Evolutionary conservation across 2,329 filamentous ascomycete genomes (phyloP), one percentile per base, ranked within the genome.

Genomic region (Neophaeococcomyces aloes): DNA sequence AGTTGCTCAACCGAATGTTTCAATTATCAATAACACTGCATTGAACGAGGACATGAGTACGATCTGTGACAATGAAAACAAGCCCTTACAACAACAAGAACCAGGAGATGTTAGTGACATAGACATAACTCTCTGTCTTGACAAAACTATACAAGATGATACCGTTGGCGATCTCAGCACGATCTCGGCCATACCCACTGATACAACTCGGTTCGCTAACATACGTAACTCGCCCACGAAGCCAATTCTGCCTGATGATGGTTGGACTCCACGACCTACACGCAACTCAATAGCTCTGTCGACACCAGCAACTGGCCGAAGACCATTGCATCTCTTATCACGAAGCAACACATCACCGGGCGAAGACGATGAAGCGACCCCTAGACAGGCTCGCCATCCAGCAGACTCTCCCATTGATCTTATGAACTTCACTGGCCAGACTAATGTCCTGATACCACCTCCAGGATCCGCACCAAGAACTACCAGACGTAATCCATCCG

Each of bases 391-490:
- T 51, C 36, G 42, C 4, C 68, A 65, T 33, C 62, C 56, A 62
- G 72, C 83, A 56, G 85, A 51, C 23, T 48, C 48, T 5, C 38
- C 82, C 3, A 83, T 83, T 13, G 93, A 84, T 56, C 71, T 94
- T 27, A 72, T 94, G 34, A 91, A 96, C 59, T 93, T 95, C 55
- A 93, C 86, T 0, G 85, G 91, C 47, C 84, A 87, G 54, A 72
- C 81, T 47, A 75, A 77, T 52, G 68, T 70, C 8, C 71, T 75
- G 44, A 64, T 64, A 21, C 67, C 45, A 51, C 61, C 38, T 59
- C 67, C 43, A 63, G 78, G 51, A 65, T 72, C 40, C 66, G 72
- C 54, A 52, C 57, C 48, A 54, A 62, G 44, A 56, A 59, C 41
- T 54, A 57, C 53, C 35, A 56, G 57, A 38, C 60, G 58, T 30